phyloP scores from a whole-genome alignment of 768 basidiomycete genomes.

The Amanita thiersii region DNA sequence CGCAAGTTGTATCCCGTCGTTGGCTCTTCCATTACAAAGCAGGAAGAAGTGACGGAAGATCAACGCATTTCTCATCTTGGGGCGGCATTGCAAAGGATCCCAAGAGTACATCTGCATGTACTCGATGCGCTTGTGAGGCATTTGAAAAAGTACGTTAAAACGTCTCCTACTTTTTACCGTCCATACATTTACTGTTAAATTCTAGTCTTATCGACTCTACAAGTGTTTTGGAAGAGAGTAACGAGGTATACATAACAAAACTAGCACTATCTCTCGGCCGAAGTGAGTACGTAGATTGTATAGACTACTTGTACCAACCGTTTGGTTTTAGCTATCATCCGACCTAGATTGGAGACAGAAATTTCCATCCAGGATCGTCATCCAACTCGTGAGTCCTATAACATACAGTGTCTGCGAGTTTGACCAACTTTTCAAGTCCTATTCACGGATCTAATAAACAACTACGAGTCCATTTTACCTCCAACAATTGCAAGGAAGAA shows the following conservation, averaged over 20 bases:
- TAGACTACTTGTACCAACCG: conserved; percentile 6
- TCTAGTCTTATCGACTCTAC: conserved; percentile 65
- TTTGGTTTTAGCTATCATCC: conserved; percentile 51
- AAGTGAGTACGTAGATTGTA: conserved; percentile 37
- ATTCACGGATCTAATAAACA: conserved; percentile 77
- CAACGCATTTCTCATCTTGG: conserved; percentile 58
- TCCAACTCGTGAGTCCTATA: conserved; percentile 50
- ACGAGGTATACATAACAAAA: conserved; percentile 81
- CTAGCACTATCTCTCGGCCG: conserved; percentile 82
- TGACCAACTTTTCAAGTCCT: conserved; percentile 40
- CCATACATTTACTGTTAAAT: conserved; percentile 8
- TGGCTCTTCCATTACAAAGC: conserved; percentile 39
- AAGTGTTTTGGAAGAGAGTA: conserved; percentile 49
- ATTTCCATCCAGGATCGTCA: conserved; percentile 89
- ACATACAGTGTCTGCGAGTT: not conserved
- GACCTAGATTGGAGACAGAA: conserved; percentile 77
- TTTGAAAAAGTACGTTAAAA: conserved; percentile 49
- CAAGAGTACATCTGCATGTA: conserved; percentile 73
- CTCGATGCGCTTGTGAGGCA: conserved; percentile 75
- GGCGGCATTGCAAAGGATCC: conserved; percentile 57
- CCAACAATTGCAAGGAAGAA: conserved; percentile 80
- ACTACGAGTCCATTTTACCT: conserved; percentile 69
- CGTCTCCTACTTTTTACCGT: not conserved
- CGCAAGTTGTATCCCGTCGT: conserved; percentile 79
- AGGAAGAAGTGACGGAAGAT: conserved; percentile 46